A percentile compares a stretch with the other conserved stretches of the same genome.
These are phyloP conservation scores for Sphagnum magellanicum DNA, from an alignment of 228 moss, liverwort and hornwort genomes.

Conservation along the genomic window DNA sequence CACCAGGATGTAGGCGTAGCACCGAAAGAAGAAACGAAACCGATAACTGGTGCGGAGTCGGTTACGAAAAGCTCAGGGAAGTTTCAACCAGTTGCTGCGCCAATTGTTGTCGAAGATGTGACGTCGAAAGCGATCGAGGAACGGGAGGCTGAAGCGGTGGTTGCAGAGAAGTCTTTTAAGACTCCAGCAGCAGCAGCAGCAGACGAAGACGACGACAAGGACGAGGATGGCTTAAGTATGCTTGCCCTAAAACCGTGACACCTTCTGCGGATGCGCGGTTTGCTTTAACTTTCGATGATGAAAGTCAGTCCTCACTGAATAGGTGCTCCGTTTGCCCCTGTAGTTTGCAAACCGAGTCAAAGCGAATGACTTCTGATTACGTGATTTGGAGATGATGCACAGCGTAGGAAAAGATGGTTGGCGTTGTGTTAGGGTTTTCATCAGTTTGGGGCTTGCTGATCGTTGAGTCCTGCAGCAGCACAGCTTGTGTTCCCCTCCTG, in stretches of 20 bases:
- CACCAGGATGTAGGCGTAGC: background rate
- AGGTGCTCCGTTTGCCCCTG: background rate
- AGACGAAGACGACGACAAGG: constrained; percentile 33
- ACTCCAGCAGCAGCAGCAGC: constrained; percentile 5
- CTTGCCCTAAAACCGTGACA: background rate
- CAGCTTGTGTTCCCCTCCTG: background rate
- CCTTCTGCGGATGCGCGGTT: background rate
- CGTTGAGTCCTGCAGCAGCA: too few relatives aligned
- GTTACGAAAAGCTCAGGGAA: background rate
- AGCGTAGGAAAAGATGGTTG: constrained; percentile 29
- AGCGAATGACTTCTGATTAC: background rate
- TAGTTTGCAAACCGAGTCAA: background rate
- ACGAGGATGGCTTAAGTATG: constrained; percentile 24
- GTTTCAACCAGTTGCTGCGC: background rate
- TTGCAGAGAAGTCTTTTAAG: constrained; percentile 6
- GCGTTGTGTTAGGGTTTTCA: background rate
- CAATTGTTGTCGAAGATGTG: background rate
- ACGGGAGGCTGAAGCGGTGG: constrained; percentile 17
- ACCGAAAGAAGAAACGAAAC: constrained; percentile 11
- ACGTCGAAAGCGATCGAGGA: constrained; percentile 6
- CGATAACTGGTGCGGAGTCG: constrained; percentile 3
- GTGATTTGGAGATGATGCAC: background rate
- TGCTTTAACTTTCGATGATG: background rate
- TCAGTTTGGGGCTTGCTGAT: background rate
- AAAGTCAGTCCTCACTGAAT: background rate